Evolutionary conservation across 768 basidiomycete species (phyloP).

Genomic region (Mycena kentingensis): DNA sequence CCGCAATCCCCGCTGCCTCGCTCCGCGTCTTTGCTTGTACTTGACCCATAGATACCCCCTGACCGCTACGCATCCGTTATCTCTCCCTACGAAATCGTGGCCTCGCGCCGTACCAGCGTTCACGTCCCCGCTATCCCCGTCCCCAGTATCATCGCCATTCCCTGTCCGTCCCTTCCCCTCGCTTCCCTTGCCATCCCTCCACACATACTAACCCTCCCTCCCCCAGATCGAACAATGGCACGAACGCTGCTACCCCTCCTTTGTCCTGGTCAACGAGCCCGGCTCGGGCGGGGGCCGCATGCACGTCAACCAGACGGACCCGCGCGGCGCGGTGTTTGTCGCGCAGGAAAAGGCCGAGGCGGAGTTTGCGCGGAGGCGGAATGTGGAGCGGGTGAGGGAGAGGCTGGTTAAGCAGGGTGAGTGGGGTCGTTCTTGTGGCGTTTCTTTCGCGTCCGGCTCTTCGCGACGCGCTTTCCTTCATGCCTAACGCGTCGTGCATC

Average conservation of each 20-base stretch:
- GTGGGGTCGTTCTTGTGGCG: no score
- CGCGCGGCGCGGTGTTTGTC: constrained; percentile 54
- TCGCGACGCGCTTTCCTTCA: no score
- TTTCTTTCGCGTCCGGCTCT: no score
- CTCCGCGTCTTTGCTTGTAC: no score
- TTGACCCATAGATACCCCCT: no score
- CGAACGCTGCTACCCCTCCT: constrained; percentile 92
- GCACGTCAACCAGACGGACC: constrained; percentile 52
- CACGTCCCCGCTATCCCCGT: no score
- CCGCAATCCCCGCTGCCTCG: no score
- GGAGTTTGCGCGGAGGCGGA: constrained; percentile 34
- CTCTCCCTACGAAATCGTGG: no score
- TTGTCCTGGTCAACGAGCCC: constrained; percentile 52
- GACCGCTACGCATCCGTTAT: no score
- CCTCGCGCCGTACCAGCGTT: no score
- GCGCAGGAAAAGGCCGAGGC: constrained; percentile 46
- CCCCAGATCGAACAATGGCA: constrained; percentile 88
- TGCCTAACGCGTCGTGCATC: no score
- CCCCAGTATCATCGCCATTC: no score
- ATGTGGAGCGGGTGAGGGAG: constrained; percentile 28
- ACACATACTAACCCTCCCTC: constrained; percentile 11
- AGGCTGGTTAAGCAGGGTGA: background rate
- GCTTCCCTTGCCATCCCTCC: constrained; percentile 12
- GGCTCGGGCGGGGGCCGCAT: constrained; percentile 22
- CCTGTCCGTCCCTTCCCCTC: constrained; percentile 1